phyloP scores from a whole-genome alignment of 768 basidiomycete species.

The Dacryopinax spathularia region DNA sequence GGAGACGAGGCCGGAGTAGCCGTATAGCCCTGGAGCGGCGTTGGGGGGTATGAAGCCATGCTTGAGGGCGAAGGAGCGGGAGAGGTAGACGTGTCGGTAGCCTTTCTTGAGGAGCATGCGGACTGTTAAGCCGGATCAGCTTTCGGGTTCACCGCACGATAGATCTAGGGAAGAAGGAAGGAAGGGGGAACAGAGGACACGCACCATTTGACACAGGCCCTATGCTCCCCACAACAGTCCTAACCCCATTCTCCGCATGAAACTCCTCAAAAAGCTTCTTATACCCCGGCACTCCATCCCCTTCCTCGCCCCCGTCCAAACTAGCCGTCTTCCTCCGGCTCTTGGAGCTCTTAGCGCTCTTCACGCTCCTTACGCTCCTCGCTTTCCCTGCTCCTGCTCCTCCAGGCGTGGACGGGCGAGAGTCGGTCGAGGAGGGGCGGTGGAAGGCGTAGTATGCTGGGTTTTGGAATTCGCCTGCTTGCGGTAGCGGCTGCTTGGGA shows the following conservation, averaged over 20 bases:
- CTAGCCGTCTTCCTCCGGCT: conserved; percentile 15
- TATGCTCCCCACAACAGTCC: conserved; percentile 81
- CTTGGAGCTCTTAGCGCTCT: conserved; percentile 16
- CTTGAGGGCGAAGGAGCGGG: conserved; percentile 76
- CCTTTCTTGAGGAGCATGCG: conserved; percentile 89
- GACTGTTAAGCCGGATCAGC: conserved; percentile 31
- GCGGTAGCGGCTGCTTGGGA: conserved; percentile 23
- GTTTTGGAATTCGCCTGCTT: conserved; percentile 13
- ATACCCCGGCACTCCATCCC: conserved; percentile 43
- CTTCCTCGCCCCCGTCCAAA: conserved; percentile 18
- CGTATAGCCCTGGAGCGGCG: conserved; percentile 78
- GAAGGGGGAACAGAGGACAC: conserved; percentile 15
- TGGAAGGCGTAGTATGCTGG: conserved; percentile 12
- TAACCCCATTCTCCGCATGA: conserved; percentile 80
- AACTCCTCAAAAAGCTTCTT: conserved; percentile 73
- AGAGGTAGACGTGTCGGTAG: conserved; percentile 89
- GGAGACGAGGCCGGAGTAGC: conserved; percentile 57
- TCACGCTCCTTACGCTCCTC: conserved; percentile 8
- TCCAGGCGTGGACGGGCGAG: conserved; percentile 20
- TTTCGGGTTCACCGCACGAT: conserved; percentile 1
- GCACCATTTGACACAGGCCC: conserved; percentile 78
- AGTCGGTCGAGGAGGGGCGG: conserved; percentile 14
- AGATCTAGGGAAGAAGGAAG: neutral
- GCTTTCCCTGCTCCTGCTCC: conserved; percentile 24
- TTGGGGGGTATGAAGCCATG: conserved; percentile 80